Conservation (phyloP, 179 eudicot species). For the Silene coronaria region DNA sequence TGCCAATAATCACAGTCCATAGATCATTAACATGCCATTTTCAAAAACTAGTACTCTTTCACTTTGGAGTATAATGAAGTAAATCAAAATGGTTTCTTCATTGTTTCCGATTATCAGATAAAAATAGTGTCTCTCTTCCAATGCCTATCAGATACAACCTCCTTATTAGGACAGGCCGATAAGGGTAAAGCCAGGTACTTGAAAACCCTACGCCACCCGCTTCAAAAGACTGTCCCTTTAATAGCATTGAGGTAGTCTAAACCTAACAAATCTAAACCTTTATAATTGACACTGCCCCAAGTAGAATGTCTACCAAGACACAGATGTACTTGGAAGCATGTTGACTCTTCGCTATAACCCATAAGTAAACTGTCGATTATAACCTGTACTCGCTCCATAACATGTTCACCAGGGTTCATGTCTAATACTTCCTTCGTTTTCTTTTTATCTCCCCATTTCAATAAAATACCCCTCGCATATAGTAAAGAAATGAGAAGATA, state of each 20-base stretch:
- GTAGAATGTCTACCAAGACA: too few relatives aligned
- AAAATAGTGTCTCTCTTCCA: background rate
- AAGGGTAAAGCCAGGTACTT: background rate
- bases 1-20: background rate
- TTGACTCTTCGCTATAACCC: too few relatives aligned
- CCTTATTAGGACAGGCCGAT: background rate
- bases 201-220: too few relatives aligned
- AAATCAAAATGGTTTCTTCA: background rate
- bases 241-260: background rate
- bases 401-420: too few relatives aligned
- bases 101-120: background rate
- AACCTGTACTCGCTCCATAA: too few relatives aligned
- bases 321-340: too few relatives aligned
- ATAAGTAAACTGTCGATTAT: too few relatives aligned
- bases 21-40: background rate
- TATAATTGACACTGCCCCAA: too few relatives aligned
- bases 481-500: too few relatives aligned
- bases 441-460: too few relatives aligned
- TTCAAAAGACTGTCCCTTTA: background rate
- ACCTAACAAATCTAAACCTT: background rate
- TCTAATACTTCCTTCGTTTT: too few relatives aligned
- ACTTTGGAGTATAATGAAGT: background rate
- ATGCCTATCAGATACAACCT: background rate
- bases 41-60: background rate
- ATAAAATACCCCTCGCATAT: too few relatives aligned